These are phyloP conservation scores for Sextonia rubra DNA, from an alignment of 164 flowering plant species.

Conservation along the genomic window DNA sequence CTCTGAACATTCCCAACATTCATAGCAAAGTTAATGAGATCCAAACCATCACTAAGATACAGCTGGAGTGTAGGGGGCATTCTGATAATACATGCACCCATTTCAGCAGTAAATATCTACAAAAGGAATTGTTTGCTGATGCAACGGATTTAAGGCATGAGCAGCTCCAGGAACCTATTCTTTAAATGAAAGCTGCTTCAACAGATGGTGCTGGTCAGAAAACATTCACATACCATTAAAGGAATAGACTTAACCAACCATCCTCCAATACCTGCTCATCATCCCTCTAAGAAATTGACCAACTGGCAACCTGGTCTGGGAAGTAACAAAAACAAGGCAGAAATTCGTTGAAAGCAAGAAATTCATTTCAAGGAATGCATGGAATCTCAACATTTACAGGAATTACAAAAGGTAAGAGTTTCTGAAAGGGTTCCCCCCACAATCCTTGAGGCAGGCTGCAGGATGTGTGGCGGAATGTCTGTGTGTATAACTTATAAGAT, in stretches of 20 bases:
- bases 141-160: background rate
- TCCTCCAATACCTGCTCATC: background rate
- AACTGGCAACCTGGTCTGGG: conserved; percentile 2
- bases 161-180: background rate
- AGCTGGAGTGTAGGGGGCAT: background rate
- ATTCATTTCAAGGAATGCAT: background rate
- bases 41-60: background rate
- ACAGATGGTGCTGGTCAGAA: background rate
- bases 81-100: background rate
- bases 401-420: conserved; percentile 5
- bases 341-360: background rate
- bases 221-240: background rate
- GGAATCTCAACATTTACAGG: conserved; percentile 12
- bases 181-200: background rate
- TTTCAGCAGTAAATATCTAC: conserved; percentile 3
- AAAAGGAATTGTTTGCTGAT: background rate
- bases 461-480: background rate
- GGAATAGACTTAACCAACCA: background rate
- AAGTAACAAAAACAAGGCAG: background rate
- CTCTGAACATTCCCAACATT: too few species aligned
- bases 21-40: too few species aligned
- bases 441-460: conserved; percentile 7
- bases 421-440: background rate
- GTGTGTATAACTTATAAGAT: background rate
- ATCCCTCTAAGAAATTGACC: background rate